Conservation (phyloP, 1,139 yeast species). For the Saccharomyces hybrid region DNA sequence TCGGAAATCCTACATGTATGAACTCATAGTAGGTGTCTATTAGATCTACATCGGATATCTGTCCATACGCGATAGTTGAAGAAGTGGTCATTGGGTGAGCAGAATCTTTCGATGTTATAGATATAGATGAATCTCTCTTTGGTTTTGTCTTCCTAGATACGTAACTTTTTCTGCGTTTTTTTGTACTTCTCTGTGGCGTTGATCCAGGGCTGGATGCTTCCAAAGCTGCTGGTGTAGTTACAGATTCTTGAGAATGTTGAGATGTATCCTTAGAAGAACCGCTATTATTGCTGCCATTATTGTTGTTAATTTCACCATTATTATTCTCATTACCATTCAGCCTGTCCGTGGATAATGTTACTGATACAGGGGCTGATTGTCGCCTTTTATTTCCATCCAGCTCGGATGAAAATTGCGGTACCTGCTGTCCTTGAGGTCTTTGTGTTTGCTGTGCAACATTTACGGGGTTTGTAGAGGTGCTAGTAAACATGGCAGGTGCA, state of each 20-base stretch:
- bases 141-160: not conserved
- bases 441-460: slow-evolving; percentile 2
- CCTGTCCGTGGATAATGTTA: not conserved
- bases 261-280: not conserved
- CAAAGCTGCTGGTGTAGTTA: not conserved
- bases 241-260: not conserved
- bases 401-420: slow-evolving; percentile 4
- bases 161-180: slow-evolving; percentile 1
- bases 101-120: slow-evolving; percentile 10
- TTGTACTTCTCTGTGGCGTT: slow-evolving; percentile 1
- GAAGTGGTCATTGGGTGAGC: slow-evolving; percentile 6
- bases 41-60: slow-evolving; percentile 27
- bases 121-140: slow-evolving; percentile 4
- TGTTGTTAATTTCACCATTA: not conserved
- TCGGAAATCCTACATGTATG: slow-evolving; percentile 50
- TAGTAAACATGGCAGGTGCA: slow-evolving; percentile 13
- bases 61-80: slow-evolving; percentile 19
- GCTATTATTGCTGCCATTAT: not conserved
- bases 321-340: slow-evolving; percentile 1
- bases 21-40: slow-evolving; percentile 43
- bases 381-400: slow-evolving; percentile 1
- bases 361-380: not conserved
- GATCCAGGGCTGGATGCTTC: not conserved
- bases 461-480: slow-evolving; percentile 4
- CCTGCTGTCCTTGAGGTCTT: not conserved